Evolutionary conservation across 2,329 filamentous ascomycete genomes (phyloP), one percentile per base, ranked within the genome.

Genomic region (Verticillium zaregamsianum): DNA sequence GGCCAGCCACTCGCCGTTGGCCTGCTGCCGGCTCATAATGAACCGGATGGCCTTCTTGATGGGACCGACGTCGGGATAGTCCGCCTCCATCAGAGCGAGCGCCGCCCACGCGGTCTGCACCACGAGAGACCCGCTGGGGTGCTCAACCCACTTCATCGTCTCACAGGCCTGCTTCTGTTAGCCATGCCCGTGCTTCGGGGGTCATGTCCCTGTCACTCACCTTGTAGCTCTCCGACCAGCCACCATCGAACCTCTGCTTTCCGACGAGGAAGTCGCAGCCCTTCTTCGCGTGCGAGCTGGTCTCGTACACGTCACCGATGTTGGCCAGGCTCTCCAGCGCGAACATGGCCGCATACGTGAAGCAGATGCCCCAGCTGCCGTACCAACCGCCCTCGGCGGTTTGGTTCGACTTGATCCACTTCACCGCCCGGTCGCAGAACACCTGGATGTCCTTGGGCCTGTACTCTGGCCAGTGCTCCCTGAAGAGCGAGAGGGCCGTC

Each of bases 311-410:
- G 76, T 98, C 93, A 6, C 93, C 93, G 5, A 92, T 86, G 56
- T 88, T 90, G 6, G 87, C 84, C 67, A 99, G 81, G 65, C 91
- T 92, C 73, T 98, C 94, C 1, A 98, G 82, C 0, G 93, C 93
- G 77, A 99, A 99, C 93, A 98, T 96, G 66, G 87, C 91, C 1
- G 93, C 95, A 72, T 99, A 99, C 0, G 93, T 97, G 76, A 96
- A 99, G 78, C 95, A 99, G 69, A 99, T 96, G 59, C 92, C 95
- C 95, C 95, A 99, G 72, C 88, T 93, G 55, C 95, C 95, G 72
- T 99, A 98, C 95, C 95, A 99, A 63, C 90, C 90, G n/a, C 95
- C 95, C 68, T 98, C 92, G 0, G 82, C 74, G 2, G 85, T 81
- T 76, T 98, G 95, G 3, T 88, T 85, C 2, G 82, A 82, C 71